Conservation (phyloP, 805 yeast species). For the Sungouiozyma intestinalis region DNA sequence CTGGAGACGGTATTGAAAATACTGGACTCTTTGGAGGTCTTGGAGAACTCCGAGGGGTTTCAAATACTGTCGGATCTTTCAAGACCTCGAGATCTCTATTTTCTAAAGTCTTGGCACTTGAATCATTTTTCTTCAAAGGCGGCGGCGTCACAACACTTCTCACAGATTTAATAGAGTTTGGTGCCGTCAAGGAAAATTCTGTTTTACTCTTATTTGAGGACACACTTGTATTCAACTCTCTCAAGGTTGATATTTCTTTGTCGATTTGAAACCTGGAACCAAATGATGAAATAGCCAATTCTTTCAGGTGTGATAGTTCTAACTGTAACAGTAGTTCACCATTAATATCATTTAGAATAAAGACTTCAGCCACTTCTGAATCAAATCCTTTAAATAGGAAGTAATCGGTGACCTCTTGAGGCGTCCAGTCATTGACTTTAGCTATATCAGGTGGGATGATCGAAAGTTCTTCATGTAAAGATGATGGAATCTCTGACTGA, state of each 20-base stretch:
- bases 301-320: slow-evolving; percentile 78
- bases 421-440: slow-evolving; percentile 59
- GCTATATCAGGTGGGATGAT: not conserved
- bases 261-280: slow-evolving; percentile 90
- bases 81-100: not conserved
- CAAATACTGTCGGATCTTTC: not conserved
- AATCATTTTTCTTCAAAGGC: not conserved
- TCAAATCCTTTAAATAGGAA: slow-evolving; percentile 68
- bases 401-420: slow-evolving; percentile 72
- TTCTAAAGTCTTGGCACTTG: not conserved
- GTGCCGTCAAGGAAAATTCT: slow-evolving; percentile 62
- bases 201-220: slow-evolving; percentile 25
- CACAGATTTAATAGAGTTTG: slow-evolving; percentile 21
- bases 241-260: slow-evolving; percentile 71
- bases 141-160: slow-evolving; percentile 1
- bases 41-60: not conserved
- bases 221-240: slow-evolving; percentile 1
- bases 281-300: slow-evolving; percentile 81
- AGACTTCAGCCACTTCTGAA: slow-evolving; percentile 55
- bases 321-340: slow-evolving; percentile 79
- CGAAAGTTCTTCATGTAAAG: not conserved
- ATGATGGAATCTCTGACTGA: not conserved
- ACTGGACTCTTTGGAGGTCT: not conserved
- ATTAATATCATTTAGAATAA: slow-evolving; percentile 76
- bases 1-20: not conserved